These are phyloP conservation scores for Didymella pinodella DNA, from an alignment of 2,329 filamentous ascomycete genomes.

Conservation along the genomic window DNA sequence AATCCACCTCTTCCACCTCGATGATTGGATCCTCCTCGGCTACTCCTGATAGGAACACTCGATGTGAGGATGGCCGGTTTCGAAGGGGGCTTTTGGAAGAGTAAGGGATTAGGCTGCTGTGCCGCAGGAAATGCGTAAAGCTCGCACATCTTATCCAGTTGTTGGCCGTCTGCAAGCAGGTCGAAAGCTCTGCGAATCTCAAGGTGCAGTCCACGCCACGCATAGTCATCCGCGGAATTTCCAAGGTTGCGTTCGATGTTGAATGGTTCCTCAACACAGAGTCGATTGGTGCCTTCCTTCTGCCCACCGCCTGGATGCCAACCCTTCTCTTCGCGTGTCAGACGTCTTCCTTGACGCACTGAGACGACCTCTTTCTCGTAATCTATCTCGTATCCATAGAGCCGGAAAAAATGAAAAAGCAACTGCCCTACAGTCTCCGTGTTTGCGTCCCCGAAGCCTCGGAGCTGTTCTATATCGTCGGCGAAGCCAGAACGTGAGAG, in stretches of 20 bases:
- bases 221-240: constrained; percentile 95
- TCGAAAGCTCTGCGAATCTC: constrained; percentile 91
- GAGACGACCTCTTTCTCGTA: constrained; percentile 87
- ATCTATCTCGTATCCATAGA: constrained; percentile 92
- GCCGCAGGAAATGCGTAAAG: constrained; percentile 85
- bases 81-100: constrained; percentile 61
- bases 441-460: constrained; percentile 78
- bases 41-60: constrained; percentile 58
- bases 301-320: constrained; percentile 72
- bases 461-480: constrained; percentile 79
- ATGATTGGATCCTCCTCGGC: constrained; percentile 55
- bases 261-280: constrained; percentile 97
- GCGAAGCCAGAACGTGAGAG: constrained; percentile 75
- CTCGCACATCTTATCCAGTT: constrained; percentile 84
- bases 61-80: constrained; percentile 63
- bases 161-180: constrained; percentile 73
- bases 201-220: constrained; percentile 87
- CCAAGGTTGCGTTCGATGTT: constrained; percentile 88
- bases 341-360: constrained; percentile 78
- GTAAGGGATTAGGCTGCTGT: constrained; percentile 65
- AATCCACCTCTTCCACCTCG: constrained; percentile 58
- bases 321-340: constrained; percentile 84
- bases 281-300: constrained; percentile 68
- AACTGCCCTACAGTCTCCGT: constrained; percentile 83
- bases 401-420: constrained; percentile 94